A percentile compares a stretch with the other conserved stretches of the same genome.
Evolutionary conservation across 768 basidiomycete genomes (phyloP).

Genomic region (Leucocoprinus birnbaumii): DNA sequence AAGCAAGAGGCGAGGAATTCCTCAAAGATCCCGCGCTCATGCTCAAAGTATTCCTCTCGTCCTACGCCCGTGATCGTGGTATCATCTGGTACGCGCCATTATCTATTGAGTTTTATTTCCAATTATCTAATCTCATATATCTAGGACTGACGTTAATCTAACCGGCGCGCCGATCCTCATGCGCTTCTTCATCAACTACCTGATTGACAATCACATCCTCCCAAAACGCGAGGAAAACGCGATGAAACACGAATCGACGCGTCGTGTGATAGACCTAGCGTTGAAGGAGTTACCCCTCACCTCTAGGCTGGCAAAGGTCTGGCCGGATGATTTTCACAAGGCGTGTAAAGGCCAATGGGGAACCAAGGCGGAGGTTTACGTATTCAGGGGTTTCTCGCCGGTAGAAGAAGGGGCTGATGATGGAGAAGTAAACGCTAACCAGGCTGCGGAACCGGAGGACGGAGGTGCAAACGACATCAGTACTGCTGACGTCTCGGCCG

Average conservation of each 20-base stretch:
- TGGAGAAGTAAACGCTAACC: background rate
- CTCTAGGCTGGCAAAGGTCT: constrained; percentile 37
- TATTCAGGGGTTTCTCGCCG: constrained; percentile 10
- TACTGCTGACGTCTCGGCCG: background rate
- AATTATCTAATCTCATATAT: background rate
- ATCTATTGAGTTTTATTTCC: background rate
- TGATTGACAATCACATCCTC: constrained; percentile 40
- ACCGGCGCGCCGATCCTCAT: constrained; percentile 39
- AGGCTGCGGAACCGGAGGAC: background rate
- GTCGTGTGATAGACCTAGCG: constrained; percentile 42
- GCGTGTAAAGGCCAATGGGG: constrained; percentile 53
- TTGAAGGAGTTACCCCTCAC: constrained; percentile 49
- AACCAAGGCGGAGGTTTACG: constrained; percentile 35
- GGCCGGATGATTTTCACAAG: constrained; percentile 49
- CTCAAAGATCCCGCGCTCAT: constrained; percentile 57
- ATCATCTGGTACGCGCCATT: constrained; percentile 55
- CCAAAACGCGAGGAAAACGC: constrained; percentile 17
- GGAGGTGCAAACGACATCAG: background rate
- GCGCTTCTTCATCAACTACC: constrained; percentile 42
- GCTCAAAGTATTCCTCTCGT: constrained; percentile 67
- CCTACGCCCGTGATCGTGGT: constrained; percentile 64
- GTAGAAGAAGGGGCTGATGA: background rate
- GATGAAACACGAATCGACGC: constrained; percentile 43
- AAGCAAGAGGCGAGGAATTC: constrained; percentile 37
- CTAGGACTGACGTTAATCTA: constrained; percentile 40